Evolutionary conservation across 768 basidiomycete genomes (phyloP), one percentile per base, ranked within the genome.

Genomic region (Strobilomyces echinocephalus): DNA sequence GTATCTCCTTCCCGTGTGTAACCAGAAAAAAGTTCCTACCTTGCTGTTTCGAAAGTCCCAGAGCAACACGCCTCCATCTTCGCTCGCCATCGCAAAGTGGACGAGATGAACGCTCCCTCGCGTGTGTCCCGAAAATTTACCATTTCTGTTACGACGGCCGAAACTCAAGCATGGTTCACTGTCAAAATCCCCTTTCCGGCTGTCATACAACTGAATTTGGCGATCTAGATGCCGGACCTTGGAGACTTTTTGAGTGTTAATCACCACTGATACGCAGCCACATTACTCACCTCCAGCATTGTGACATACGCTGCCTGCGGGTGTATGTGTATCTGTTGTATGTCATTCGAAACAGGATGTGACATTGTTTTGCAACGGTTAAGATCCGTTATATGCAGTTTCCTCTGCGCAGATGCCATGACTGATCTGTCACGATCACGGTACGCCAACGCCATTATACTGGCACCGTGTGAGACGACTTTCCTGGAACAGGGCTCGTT

Each of bases 11-110:
- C 52, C 49, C 40, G 11, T 33, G 40, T 50, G 42, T 46, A 56
- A 49, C 54, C 51, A 47, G 20, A 52, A 55, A 42, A 52, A 44
- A 46, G 54, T 46, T 54, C 69, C 50, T 70, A 76, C 79, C 72
- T 75, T 74, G 14, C 54, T 57, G 47, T 78, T 77, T 30, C 80
- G 72, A 64, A 73, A 77, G 61, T 82, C 81, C 77, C 79, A 80
- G 28, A 79, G 59, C 12, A 72, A 60, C 28, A 79, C 70, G 28
- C 56, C 58, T 16, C 76, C 75, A 57, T 81, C 79, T 33, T 68
- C 66, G 60, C 70, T 77, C 16, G 77, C 76, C 52, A 73, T 76
- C 35, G 72, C 74, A 63, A 79, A 81, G 53, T 76, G 69, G 48
- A 67, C 70, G 52, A 66, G 67, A 60, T 63, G 62, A 45, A 64